Conservation (phyloP, 2,329 filamentous ascomycete species). For the Pseudogymnoascus verrucosus region DNA sequence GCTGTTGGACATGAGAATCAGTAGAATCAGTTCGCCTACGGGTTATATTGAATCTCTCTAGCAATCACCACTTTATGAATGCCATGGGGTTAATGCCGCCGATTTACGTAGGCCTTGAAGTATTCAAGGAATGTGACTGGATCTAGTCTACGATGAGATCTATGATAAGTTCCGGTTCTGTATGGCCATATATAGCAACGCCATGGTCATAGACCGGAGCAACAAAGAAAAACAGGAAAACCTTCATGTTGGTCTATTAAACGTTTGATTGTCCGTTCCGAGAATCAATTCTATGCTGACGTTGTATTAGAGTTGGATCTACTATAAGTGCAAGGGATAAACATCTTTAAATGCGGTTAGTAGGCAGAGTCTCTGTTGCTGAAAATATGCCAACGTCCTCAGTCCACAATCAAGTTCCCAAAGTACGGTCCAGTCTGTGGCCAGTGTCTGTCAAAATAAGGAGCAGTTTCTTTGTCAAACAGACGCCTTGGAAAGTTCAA, state of each 20-base stretch:
- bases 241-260: background rate
- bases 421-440: background rate
- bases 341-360: background rate
- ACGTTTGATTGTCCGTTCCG: background rate
- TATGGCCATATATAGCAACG: background rate
- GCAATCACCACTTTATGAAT: background rate
- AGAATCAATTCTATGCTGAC: background rate
- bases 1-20: background rate
- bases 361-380: background rate
- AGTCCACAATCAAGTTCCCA: background rate
- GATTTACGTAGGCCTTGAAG: background rate
- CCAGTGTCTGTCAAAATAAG: background rate
- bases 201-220: background rate
- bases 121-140: background rate
- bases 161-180: background rate
- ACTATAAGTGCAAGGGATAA: background rate
- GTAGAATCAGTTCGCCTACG: background rate
- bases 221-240: background rate
- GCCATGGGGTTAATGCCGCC: background rate
- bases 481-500: too few species aligned
- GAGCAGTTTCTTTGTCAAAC: background rate
- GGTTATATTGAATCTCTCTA: background rate
- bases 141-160: background rate
- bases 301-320: background rate
- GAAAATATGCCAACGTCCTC: too few species aligned